Evolutionary conservation across 2,329 filamentous ascomycete genomes (phyloP).

Genomic region (Fusarium sp.): DNA sequence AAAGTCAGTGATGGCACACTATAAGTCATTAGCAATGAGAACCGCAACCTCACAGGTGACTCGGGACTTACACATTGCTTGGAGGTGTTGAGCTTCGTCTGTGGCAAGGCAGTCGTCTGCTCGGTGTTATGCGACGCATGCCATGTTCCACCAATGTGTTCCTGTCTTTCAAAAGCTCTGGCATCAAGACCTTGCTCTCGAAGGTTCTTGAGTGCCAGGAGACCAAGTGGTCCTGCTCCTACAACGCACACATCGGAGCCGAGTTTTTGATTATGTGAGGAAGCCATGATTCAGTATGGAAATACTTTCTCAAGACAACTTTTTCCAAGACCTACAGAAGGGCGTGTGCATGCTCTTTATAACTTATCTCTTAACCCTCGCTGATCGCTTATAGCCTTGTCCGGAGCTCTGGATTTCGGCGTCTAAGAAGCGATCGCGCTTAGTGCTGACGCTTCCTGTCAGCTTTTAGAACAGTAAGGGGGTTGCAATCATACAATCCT

Average conservation of each 20-base stretch:
- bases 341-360: conserved; percentile 13
- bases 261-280: conserved; percentile 22
- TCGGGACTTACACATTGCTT: conserved; percentile 47
- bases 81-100: conserved; percentile 51
- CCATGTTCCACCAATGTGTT: conserved; percentile 60
- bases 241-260: conserved; percentile 50
- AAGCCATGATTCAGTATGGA: conserved; percentile 27
- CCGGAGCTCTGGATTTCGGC: conserved; percentile 1
- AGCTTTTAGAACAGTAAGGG: conserved; percentile 17
- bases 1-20: conserved; percentile 54
- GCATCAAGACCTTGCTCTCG: conserved; percentile 59
- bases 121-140: conserved; percentile 52
- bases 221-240: conserved; percentile 53
- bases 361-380: not conserved
- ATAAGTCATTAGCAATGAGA: conserved; percentile 10
- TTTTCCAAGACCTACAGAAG: too few species aligned
- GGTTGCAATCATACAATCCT: not conserved
- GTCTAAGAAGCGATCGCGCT: not conserved
- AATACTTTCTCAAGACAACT: not conserved
- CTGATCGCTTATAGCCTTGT: not conserved
- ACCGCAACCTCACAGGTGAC: too few species aligned
- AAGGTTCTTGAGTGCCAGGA: conserved; percentile 59
- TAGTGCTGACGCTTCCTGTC: conserved; percentile 21
- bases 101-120: conserved; percentile 54
- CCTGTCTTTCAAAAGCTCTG: conserved; percentile 57